Conservation (phyloP, 2,329 filamentous ascomycete species). For the Nannizzia gypsea region DNA sequence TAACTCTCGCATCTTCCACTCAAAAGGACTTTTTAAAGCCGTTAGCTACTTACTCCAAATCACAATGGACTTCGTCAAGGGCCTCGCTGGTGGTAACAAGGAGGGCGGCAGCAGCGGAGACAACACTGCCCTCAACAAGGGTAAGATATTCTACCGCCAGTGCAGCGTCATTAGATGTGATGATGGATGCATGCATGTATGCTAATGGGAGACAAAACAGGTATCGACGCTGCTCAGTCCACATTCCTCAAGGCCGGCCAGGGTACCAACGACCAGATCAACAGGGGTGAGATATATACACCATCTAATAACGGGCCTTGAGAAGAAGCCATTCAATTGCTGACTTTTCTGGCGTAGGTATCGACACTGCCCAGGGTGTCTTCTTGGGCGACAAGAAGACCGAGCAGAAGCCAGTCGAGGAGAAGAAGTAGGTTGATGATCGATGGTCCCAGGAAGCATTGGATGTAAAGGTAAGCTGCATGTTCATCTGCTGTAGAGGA, state of each 20-base stretch:
- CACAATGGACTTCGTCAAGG: conserved; percentile 2
- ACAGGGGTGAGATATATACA: not conserved
- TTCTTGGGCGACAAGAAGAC: not conserved
- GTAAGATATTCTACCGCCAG: not conserved
- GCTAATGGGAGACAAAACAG: not conserved
- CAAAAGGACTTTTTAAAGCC: not conserved
- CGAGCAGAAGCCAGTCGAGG: not conserved
- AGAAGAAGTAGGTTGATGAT: not conserved
- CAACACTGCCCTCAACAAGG: not conserved
- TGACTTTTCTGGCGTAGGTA: not conserved
- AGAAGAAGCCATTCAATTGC: not conserved
- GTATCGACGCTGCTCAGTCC: not conserved
- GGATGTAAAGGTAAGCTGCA: not conserved
- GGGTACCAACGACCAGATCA: conserved; percentile 2
- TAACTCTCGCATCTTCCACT: not conserved
- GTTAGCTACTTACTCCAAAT: not conserved
- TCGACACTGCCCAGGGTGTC: not conserved
- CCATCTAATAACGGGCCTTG: not conserved
- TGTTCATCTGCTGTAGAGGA: too few species aligned
- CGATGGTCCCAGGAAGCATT: not conserved
- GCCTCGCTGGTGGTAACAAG: not conserved
- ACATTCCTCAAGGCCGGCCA: not conserved
- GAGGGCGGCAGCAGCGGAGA: not conserved
- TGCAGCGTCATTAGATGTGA: too few species aligned
- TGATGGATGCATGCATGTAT: not conserved